These are phyloP conservation scores for Aureococcus anophagefferens DNA, from an alignment of 108 stramenopile species.

Conservation along the genomic window DNA sequence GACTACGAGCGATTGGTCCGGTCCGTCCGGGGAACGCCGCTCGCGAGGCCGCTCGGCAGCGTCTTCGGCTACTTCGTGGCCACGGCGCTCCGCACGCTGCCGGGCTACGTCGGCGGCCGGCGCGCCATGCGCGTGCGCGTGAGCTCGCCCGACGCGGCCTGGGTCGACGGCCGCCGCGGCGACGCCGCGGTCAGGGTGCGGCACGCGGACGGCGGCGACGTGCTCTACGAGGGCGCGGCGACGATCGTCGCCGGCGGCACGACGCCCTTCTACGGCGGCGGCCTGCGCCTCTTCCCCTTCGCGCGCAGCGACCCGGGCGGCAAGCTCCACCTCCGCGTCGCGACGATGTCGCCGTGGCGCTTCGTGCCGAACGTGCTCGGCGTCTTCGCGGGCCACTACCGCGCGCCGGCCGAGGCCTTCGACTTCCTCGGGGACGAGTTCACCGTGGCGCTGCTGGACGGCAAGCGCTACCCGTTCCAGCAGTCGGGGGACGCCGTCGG, in stretches of 20 bases:
- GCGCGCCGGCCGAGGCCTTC: slow-evolving; percentile 39
- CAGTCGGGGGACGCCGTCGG: slow-evolving; percentile 61
- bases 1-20: slow-evolving; percentile 55
- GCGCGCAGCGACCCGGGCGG: slow-evolving; percentile 33
- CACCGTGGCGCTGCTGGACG: slow-evolving; percentile 33
- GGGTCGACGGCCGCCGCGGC: slow-evolving; percentile 65
- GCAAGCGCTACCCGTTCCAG: slow-evolving; percentile 54
- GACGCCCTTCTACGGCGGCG: slow-evolving; percentile 61
- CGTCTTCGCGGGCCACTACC: slow-evolving; percentile 55
- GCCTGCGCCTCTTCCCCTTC: slow-evolving; percentile 57
- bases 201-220: not conserved
- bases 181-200: slow-evolving; percentile 29
- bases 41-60: slow-evolving; percentile 21
- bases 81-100: slow-evolving; percentile 46
- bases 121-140: slow-evolving; percentile 42
- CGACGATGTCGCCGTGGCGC: slow-evolving; percentile 48
- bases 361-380: slow-evolving; percentile 49
- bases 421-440: slow-evolving; percentile 58
- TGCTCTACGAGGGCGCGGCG: slow-evolving; percentile 48
- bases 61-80: slow-evolving; percentile 59
- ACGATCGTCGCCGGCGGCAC: slow-evolving; percentile 53
- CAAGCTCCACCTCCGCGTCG: slow-evolving; percentile 48
- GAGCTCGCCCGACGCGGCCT: slow-evolving; percentile 23
- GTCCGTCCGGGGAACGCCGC: slow-evolving; percentile 31
- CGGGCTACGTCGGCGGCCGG: slow-evolving; percentile 36